These are phyloP conservation scores for Boletus vermiculosoides DNA, from an alignment of 768 basidiomycete species.

Conservation along the genomic window DNA sequence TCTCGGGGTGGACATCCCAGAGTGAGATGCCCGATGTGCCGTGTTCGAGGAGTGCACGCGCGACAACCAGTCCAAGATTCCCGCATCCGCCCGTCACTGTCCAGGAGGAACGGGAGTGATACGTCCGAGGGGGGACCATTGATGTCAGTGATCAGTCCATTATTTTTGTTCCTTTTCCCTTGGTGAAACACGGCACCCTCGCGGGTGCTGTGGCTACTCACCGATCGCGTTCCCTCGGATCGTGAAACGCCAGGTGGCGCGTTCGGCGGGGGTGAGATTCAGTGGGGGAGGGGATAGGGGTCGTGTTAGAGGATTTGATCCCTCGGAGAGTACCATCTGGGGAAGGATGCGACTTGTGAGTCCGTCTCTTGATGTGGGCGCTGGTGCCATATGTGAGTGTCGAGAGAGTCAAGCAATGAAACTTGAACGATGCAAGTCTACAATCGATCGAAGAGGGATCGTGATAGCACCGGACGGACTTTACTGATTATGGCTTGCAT, in stretches of 20 bases:
- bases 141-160: background rate
- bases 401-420: background rate
- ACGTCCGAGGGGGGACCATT: background rate
- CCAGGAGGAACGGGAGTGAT: background rate
- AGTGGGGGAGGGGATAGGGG: conserved; percentile 21
- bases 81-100: conserved; percentile 47
- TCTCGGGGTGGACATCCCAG: conserved; percentile 23
- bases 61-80: conserved; percentile 36
- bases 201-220: conserved; percentile 14
- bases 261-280: conserved; percentile 20
- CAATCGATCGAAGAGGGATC: background rate
- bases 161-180: background rate
- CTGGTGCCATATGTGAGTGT: conserved; percentile 3
- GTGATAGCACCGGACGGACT: background rate
- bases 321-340: conserved; percentile 34
- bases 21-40: conserved; percentile 33
- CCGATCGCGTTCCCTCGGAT: conserved; percentile 43
- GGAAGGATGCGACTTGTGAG: conserved; percentile 32
- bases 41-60: conserved; percentile 44
- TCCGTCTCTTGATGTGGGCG: conserved; percentile 19
- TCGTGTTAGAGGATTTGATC: conserved; percentile 34
- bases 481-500: too few species aligned
- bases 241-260: conserved; percentile 37
- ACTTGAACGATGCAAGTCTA: background rate
- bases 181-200: background rate